These are phyloP conservation scores for Suillus hirtellus DNA, from an alignment of 768 basidiomycete species.

Conservation along the genomic window DNA sequence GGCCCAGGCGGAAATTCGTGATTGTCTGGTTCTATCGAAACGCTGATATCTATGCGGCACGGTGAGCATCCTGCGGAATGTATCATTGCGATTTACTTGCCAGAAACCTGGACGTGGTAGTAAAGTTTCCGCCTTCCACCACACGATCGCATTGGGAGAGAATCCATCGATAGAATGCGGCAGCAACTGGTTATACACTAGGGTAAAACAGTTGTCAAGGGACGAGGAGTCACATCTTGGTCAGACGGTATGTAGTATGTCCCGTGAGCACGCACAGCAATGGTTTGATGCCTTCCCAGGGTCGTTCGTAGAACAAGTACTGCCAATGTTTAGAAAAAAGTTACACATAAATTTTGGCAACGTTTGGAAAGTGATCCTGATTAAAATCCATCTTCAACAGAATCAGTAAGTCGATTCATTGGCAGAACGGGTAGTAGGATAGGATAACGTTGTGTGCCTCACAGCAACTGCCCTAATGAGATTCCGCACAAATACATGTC, in stretches of 20 bases:
- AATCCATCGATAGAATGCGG: neutral
- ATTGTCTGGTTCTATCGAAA: neutral
- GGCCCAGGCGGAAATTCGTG: neutral
- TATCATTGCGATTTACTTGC: neutral
- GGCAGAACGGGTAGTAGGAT: neutral
- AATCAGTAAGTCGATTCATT: neutral
- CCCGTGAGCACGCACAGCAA: conserved; percentile 8
- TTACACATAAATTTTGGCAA: neutral
- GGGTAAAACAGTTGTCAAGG: neutral
- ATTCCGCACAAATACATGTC: conserved; percentile 23
- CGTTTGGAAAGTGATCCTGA: neutral
- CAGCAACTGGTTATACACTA: neutral
- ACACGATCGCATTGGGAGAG: neutral
- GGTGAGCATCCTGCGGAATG: neutral
- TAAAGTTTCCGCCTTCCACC: conserved; percentile 1
- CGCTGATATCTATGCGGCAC: neutral
- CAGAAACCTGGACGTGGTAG: neutral
- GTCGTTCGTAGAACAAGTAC: neutral
- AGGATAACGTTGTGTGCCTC: neutral
- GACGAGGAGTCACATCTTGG: neutral
- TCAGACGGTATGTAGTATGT: neutral
- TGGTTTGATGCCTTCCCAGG: conserved; percentile 9
- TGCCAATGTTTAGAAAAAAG: neutral
- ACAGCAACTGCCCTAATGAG: neutral
- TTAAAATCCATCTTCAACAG: too few species aligned